Evolutionary conservation across 352 stramenopile species (phyloP).

Genomic region (Globisporangium cederbergense): DNA sequence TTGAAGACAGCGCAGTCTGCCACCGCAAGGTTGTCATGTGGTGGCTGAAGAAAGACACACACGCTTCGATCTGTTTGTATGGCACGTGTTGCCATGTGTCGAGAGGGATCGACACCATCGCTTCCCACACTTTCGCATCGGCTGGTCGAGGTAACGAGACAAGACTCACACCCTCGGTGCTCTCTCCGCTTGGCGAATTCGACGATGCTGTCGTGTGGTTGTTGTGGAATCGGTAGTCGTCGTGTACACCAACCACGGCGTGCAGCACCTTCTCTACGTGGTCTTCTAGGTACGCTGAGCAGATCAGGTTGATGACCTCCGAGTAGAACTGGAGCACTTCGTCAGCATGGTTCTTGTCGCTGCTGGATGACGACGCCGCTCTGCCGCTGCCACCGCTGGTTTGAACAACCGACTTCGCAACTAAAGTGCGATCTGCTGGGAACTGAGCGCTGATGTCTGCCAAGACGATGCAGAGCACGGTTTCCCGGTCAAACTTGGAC

Average conservation of each 20-base stretch:
- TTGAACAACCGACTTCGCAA: slow-evolving; percentile 10
- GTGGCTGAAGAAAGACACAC: slow-evolving; percentile 53
- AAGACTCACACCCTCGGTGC: slow-evolving; percentile 12
- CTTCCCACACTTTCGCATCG: slow-evolving; percentile 69
- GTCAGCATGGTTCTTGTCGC: slow-evolving; percentile 24
- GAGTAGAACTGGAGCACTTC: slow-evolving; percentile 73
- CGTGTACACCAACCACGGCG: slow-evolving; percentile 72
- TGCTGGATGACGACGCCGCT: slow-evolving; percentile 4
- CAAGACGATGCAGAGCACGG: slow-evolving; percentile 72
- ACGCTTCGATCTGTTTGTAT: slow-evolving; percentile 37
- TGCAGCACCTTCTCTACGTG: slow-evolving; percentile 82
- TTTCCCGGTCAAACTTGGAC: slow-evolving; percentile 82
- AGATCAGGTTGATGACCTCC: slow-evolving; percentile 69
- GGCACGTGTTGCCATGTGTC: slow-evolving; percentile 45
- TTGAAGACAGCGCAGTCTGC: slow-evolving; percentile 34
- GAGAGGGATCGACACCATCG: slow-evolving; percentile 45
- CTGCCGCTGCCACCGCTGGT: slow-evolving; percentile 17
- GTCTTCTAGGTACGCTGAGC: slow-evolving; percentile 59
- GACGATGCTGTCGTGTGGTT: slow-evolving; percentile 15
- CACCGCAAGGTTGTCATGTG: slow-evolving; percentile 61
- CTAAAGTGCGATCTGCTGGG: slow-evolving; percentile 37
- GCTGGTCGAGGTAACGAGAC: slow-evolving; percentile 43
- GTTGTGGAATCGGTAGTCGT: slow-evolving; percentile 74
- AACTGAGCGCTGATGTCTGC: slow-evolving; percentile 63
- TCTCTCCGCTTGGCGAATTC: slow-evolving; percentile 12